Evolutionary conservation across 2,329 filamentous ascomycete species (phyloP).

Genomic region (Claviceps quebecensis): DNA sequence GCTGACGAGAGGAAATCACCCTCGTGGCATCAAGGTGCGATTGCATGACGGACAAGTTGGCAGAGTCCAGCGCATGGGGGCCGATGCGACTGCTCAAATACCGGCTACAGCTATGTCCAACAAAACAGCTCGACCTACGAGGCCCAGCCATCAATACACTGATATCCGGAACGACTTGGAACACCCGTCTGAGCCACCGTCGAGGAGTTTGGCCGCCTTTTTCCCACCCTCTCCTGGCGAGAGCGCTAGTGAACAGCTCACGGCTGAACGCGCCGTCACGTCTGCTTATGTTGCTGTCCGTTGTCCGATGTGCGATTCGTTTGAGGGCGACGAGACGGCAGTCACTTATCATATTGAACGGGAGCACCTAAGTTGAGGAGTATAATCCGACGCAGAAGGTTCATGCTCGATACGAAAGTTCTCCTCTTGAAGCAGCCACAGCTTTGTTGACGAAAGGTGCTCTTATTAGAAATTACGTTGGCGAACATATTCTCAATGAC

Average conservation of each 20-base stretch:
- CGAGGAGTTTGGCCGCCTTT: slow-evolving; percentile 31
- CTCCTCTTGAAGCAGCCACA: neutral
- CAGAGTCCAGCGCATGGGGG: slow-evolving; percentile 52
- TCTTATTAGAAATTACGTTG: no score
- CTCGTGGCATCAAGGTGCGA: slow-evolving; percentile 66
- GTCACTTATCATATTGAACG: slow-evolving; percentile 51
- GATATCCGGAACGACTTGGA: slow-evolving; percentile 23
- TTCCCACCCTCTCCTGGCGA: slow-evolving; percentile 27
- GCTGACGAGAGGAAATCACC: slow-evolving; percentile 60
- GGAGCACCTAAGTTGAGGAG: slow-evolving; percentile 15
- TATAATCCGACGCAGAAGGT: neutral
- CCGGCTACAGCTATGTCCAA: slow-evolving; percentile 1
- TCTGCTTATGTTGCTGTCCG: slow-evolving; percentile 13
- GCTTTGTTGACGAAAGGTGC: neutral
- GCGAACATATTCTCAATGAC: no score
- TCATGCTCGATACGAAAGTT: neutral
- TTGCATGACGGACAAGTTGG: slow-evolving; percentile 58
- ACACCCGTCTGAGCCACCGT: slow-evolving; percentile 19
- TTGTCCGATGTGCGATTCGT: slow-evolving; percentile 53
- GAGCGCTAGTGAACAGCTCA: slow-evolving; percentile 7
- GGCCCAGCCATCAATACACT: slow-evolving; percentile 19
- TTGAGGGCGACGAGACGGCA: slow-evolving; percentile 54
- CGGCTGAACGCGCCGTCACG: neutral
- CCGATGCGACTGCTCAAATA: slow-evolving; percentile 6
- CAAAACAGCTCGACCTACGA: slow-evolving; percentile 7